Conservation (phyloP, 1,139 yeast species). For the Diutina neorugosa region DNA sequence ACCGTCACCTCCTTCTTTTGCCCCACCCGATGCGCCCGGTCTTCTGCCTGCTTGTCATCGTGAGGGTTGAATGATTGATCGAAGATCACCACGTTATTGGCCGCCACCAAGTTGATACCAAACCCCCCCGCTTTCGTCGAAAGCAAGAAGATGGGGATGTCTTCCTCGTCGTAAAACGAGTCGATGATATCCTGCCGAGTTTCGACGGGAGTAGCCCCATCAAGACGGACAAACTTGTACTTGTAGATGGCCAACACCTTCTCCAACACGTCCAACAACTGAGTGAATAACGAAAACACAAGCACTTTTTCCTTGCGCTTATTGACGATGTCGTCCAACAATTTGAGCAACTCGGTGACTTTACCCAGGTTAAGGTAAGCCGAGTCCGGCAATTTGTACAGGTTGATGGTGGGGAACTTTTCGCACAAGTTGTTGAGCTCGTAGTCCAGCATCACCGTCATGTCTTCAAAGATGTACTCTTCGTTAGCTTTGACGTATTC, state of each 20-base stretch:
- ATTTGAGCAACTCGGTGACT: slow-evolving; percentile 39
- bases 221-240: slow-evolving; percentile 72
- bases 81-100: slow-evolving; percentile 80
- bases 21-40: slow-evolving; percentile 96
- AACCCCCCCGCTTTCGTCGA: slow-evolving; percentile 98
- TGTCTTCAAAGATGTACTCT: slow-evolving; percentile 74
- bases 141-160: slow-evolving; percentile 74
- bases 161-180: slow-evolving; percentile 69
- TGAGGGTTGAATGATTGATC: slow-evolving; percentile 97
- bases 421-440: slow-evolving; percentile 70
- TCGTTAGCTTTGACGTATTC: slow-evolving; percentile 66
- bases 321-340: slow-evolving; percentile 47
- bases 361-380: slow-evolving; percentile 74
- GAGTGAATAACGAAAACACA: slow-evolving; percentile 86
- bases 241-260: slow-evolving; percentile 52
- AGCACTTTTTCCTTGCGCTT: slow-evolving; percentile 57
- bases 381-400: slow-evolving; percentile 40
- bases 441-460: slow-evolving; percentile 92
- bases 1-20: slow-evolving; percentile 83
- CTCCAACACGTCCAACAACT: slow-evolving; percentile 80
- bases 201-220: slow-evolving; percentile 91
- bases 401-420: slow-evolving; percentile 56
- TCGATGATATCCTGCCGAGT: slow-evolving; percentile 88
- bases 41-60: slow-evolving; percentile 97
- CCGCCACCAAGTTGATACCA: slow-evolving; percentile 93